Conservation (phyloP, 805 yeast genomes). For the Hanseniaspora osmophila region DNA sequence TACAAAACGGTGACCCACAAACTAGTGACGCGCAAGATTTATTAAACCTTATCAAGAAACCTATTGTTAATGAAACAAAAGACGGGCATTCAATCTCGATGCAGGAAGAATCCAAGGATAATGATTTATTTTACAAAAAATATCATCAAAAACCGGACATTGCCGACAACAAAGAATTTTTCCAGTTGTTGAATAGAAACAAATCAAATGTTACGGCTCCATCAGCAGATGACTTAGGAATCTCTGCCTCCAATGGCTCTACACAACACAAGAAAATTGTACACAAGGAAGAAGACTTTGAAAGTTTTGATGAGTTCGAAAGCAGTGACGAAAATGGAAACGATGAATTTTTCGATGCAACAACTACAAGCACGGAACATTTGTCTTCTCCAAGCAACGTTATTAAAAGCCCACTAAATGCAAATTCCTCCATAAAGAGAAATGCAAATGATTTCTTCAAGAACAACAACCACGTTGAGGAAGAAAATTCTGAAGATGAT, state of each 20-base stretch:
- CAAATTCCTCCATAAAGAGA: no score
- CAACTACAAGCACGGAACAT: neutral
- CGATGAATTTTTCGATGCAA: neutral
- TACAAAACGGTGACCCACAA: no score
- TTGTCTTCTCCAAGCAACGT: neutral
- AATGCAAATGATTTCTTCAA: no score
- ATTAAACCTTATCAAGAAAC: conserved; percentile 7
- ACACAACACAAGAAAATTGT: conserved; percentile 5
- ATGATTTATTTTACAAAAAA: neutral
- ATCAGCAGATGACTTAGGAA: conserved; percentile 9
- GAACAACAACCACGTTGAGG: neutral
- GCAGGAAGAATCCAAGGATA: neutral
- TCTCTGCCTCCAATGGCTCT: conserved; percentile 6
- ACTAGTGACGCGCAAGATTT: conserved; percentile 7
- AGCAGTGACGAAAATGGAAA: neutral
- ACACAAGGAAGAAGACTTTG: conserved; percentile 6
- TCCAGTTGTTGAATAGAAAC: neutral
- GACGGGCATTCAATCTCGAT: no score
- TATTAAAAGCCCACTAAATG: no score
- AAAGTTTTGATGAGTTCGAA: conserved; percentile 9
- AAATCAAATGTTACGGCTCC: conserved; percentile 5
- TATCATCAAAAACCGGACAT: neutral
- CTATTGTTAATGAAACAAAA: neutral
- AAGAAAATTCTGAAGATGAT: conserved; percentile 1
- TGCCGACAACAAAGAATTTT: neutral